Conservation (phyloP, 768 basidiomycete genomes). For the Leucocoprinus birnbaumii region DNA sequence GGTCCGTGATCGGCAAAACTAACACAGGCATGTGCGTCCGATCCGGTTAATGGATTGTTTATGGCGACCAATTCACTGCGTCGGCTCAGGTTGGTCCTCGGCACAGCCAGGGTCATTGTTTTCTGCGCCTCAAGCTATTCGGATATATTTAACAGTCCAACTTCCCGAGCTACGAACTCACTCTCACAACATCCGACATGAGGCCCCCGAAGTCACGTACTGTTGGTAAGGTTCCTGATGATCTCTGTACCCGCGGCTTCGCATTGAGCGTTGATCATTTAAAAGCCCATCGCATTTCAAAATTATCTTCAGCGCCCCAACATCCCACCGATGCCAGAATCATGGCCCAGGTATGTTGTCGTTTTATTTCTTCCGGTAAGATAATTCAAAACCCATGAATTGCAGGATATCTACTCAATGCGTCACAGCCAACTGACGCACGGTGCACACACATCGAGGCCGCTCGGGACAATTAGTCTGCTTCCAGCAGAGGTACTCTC, state of each 20-base stretch:
- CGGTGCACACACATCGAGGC: neutral
- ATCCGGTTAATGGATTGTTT: neutral
- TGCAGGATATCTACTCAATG: neutral
- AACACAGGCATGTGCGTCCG: neutral
- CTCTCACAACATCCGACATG: neutral
- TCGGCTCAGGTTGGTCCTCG: neutral
- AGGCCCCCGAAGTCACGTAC: constrained; percentile 3
- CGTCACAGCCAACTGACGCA: constrained; percentile 4
- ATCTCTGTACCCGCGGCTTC: neutral
- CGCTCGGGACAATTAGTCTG: constrained; percentile 1
- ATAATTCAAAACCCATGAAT: no score
- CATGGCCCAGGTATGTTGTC: constrained; percentile 3
- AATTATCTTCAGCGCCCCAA: neutral
- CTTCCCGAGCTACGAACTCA: neutral
- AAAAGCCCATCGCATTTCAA: constrained; percentile 5
- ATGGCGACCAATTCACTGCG: no score
- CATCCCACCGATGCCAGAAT: neutral
- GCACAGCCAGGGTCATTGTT: constrained; percentile 1
- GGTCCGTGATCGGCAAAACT: constrained; percentile 9
- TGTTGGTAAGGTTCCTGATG: constrained; percentile 2
- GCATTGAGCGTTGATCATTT: neutral
- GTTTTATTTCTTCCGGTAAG: neutral
- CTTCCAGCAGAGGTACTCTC: constrained; percentile 6
- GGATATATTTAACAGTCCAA: neutral
- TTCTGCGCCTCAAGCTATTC: neutral